phyloP scores from a whole-genome alignment of 352 stramenopile genomes.

The Phytophthora uliginosa region DNA sequence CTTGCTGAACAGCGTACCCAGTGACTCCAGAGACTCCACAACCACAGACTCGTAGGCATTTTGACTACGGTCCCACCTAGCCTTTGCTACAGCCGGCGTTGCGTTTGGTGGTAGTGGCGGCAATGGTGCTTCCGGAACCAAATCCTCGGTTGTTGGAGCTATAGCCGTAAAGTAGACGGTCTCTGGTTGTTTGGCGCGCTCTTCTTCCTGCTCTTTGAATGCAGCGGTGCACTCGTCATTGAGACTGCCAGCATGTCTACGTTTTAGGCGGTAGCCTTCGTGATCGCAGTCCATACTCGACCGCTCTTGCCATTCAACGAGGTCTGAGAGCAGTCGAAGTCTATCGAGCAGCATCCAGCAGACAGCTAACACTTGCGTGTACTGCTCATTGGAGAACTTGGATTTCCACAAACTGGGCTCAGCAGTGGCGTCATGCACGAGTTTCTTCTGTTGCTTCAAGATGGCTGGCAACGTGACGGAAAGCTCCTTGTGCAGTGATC shows the following conservation, averaged over 20 bases:
- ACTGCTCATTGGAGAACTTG: constrained; percentile 66
- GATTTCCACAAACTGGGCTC: constrained; percentile 70
- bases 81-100: constrained; percentile 26
- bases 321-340: constrained; percentile 68
- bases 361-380: constrained; percentile 47
- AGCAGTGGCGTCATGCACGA: constrained; percentile 59
- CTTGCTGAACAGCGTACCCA: constrained; percentile 67
- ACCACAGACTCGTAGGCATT: constrained; percentile 49
- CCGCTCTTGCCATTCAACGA: constrained; percentile 69
- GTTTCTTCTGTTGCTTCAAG: constrained; percentile 56
- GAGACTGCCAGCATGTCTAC: constrained; percentile 33
- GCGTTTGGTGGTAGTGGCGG: constrained; percentile 29
- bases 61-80: constrained; percentile 44
- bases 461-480: constrained; percentile 43
- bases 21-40: constrained; percentile 63
- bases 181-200: constrained; percentile 23
- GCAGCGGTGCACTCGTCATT: constrained; percentile 39
- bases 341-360: constrained; percentile 66
- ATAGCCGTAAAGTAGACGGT: constrained; percentile 26
- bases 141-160: constrained; percentile 21
- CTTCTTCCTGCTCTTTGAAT: constrained; percentile 40
- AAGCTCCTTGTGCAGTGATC: constrained; percentile 54
- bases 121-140: constrained; percentile 19
- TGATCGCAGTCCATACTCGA: constrained; percentile 21
- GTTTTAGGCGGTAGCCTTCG: constrained; percentile 25